phyloP scores from a whole-genome alignment of 169 alveolate species.

The Theileria luwenshuni region DNA sequence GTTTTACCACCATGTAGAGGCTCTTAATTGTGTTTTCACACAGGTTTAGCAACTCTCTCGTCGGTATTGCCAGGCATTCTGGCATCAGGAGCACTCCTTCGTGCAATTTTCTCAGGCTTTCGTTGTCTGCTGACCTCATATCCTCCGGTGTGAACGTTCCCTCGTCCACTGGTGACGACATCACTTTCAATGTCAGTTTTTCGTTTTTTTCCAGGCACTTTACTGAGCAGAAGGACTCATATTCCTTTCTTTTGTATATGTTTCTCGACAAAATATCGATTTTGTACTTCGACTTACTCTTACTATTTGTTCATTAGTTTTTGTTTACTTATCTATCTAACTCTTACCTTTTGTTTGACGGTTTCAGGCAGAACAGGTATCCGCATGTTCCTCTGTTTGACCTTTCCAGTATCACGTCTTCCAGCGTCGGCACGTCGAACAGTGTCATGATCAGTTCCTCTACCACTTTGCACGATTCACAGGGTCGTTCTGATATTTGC shows the following conservation, averaged over 20 bases:
- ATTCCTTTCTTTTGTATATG: conserved; percentile 40
- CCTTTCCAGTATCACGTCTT: conserved; percentile 30
- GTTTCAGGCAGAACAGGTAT: conserved; percentile 47
- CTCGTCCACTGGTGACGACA: conserved; percentile 54
- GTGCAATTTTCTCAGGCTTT: conserved; percentile 4
- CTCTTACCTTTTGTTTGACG: not conserved
- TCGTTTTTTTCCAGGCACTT: conserved; percentile 44
- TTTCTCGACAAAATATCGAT: conserved; percentile 43
- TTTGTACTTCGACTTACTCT: conserved; percentile 37
- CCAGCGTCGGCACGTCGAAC: conserved; percentile 61
- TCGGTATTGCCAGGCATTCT: conserved; percentile 3
- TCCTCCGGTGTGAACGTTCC: conserved; percentile 67
- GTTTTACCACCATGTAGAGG: not conserved
- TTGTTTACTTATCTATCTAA: not conserved
- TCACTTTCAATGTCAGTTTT: conserved; percentile 21
- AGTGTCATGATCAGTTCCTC: conserved; percentile 36
- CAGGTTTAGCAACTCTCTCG: not conserved
- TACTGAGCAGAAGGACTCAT: conserved; percentile 58
- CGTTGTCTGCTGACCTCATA: conserved; percentile 30
- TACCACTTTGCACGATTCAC: conserved; percentile 48
- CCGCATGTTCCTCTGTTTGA: conserved; percentile 36
- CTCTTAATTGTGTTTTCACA: not conserved
- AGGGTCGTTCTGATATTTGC: conserved; percentile 18
- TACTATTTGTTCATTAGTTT: not conserved
- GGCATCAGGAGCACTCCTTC: conserved; percentile 17